Base-by-base conservation (phyloP, 495 filamentous ascomycete species). In the Penicillium goetzii region DNA sequence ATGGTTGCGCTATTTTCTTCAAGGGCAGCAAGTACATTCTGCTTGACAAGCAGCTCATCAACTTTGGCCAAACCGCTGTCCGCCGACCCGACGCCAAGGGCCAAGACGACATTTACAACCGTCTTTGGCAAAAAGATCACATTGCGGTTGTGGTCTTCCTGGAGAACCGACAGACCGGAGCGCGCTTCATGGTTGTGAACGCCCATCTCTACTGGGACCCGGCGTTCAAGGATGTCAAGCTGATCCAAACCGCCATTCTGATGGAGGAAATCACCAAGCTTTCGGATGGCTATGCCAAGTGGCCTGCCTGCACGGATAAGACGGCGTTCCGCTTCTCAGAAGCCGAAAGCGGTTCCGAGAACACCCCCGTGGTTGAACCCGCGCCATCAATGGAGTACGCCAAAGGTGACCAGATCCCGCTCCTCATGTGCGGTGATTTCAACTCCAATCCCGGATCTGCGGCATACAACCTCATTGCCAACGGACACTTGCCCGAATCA, bases 1-100 rank as follows among this genome's bases (percentile, higher is more conserved):
- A 99, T 79, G 95, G 95, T 19, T 99, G 95, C 76, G 95, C 95
- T 33, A 94, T 91, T 33, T 97, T 99, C 75, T 98, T 91, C 84
- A 99, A 97, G 77, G 85, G 82, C 63, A 90, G 84, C 78, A 96
- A 96, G 80, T 98, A 90, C 76, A 90, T 96, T 66, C 78, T 96
- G 50, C 86, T 98, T 32, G 93, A 97, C 78, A 97, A 97, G 79
- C 89, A 96, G 59, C 71, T 97, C 50, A 86, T 99, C 69, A 92
- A 97, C 74, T 96, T 97, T 74, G 87, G 89, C n/a, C 89, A 91
- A 62, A 89, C 87, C 19, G 94, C 95, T 61, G 95, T 98, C 74
- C 91, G 94, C 60, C 84, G 96, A 55, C 90, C 92, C 6, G 95
- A 97, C 74, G 95, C 96, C 84, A 98, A 97, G 77, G 89, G 91